phyloP scores from a whole-genome alignment of 371 early-diverging fungal species.

The Apophysomyces trapeziformis region DNA sequence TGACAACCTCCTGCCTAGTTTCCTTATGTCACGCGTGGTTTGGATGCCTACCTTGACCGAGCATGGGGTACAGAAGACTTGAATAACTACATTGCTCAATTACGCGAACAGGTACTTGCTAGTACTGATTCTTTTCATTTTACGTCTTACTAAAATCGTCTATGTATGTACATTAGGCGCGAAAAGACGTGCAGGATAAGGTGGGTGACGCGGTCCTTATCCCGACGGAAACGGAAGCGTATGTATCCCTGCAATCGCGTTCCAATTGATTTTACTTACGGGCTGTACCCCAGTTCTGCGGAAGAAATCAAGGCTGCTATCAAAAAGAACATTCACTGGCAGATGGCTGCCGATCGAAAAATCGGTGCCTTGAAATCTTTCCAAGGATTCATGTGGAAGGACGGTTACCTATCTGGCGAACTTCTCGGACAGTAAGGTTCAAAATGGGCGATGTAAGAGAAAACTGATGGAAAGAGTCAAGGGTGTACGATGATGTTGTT shows the following conservation, averaged over 20 bases:
- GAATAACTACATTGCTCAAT: conserved; percentile 59
- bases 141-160: background rate
- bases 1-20: conserved; percentile 49
- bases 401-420: conserved; percentile 79
- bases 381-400: conserved; percentile 95
- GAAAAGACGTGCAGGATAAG: conserved; percentile 58
- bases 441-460: background rate
- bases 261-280: background rate
- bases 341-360: conserved; percentile 86
- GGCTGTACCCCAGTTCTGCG: conserved; percentile 28
- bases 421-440: conserved; percentile 75
- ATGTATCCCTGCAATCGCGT: conserved; percentile 15
- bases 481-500: conserved; percentile 86
- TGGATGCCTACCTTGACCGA: conserved; percentile 67
- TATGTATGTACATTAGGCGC: conserved; percentile 42
- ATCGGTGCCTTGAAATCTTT: conserved; percentile 88
- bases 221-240: conserved; percentile 48
- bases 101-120: conserved; percentile 71
- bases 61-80: conserved; percentile 70
- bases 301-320: conserved; percentile 66
- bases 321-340: conserved; percentile 74
- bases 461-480: conserved; percentile 21
- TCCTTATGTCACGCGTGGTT: conserved; percentile 73
- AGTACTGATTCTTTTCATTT: too few species aligned
- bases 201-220: conserved; percentile 52